Evolutionary conservation across 768 basidiomycete genomes (phyloP), one percentile per base, ranked within the genome.

Genomic region (Kwoniella mangroviensis): DNA sequence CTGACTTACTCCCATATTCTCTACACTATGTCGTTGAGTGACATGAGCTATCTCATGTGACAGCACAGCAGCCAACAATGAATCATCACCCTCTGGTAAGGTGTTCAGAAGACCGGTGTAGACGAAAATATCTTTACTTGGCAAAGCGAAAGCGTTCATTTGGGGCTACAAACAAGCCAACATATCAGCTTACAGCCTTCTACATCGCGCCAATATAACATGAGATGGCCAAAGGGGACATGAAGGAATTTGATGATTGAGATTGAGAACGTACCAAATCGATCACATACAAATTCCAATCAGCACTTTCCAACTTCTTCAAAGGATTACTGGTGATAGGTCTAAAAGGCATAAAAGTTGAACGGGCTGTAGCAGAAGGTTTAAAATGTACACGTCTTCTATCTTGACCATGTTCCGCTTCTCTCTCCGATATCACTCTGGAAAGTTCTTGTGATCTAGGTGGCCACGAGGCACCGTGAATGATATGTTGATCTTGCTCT

Each of bases 281-380:
- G 7, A 85, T 75, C 3, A 86, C 81, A 65, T 84, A 86, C 24
- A 86, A 67, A 69, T 82, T 82, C 85, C 85, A 86, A 56, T 84
- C 85, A 13, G 72, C 78, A 19, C 69, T 67, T 40, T 78, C 78
- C 0, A 85, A 71, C 64, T 79, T 71, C 67, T 85, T 85, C n/a
- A 84, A 75, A 41, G 85, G 85, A 73, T 85, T 85, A 52, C 80
- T 79, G 26, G 69, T 80, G 60, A 79, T 80, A 6, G 83, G 82
- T 64, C 82, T 65, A 53, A 78, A 84, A n/a, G 85, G 84, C 80
- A 85, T 77, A 45, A 81, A 77, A 11, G 70, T 75, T 17, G 75
- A 76, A 34, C 67, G 65, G 1, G 83, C 82, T 13, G 68, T 78
- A 54, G 75, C 79, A 61, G 73, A 73, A 43, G 78, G 81, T 54